Percentiles rank a stretch among this genome's conserved stretches.
Evolutionary conservation across 1,284 basidiomycete species (phyloP).

Genomic region (Moesziomyces globuligerus): DNA sequence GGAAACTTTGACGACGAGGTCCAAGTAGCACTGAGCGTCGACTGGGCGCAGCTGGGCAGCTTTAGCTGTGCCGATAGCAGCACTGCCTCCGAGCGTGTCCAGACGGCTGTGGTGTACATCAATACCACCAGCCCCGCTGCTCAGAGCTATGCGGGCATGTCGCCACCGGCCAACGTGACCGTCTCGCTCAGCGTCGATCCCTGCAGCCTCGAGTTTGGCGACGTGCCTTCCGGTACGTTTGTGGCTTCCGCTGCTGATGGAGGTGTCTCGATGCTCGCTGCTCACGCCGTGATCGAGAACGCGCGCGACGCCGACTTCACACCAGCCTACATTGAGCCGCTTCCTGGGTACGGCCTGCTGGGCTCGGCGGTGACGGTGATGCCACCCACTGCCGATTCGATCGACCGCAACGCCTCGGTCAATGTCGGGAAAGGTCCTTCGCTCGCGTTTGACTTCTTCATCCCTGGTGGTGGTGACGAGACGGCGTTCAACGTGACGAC

Average conservation of each 20-base stretch:
- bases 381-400: constrained; percentile 23
- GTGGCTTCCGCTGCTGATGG: constrained; percentile 9
- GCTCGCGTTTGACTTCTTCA: constrained; percentile 25
- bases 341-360: constrained; percentile 66
- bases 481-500: constrained; percentile 23
- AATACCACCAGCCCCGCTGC: constrained; percentile 15
- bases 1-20: constrained; percentile 33
- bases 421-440: constrained; percentile 12
- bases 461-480: neutral
- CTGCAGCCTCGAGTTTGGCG: constrained; percentile 73
- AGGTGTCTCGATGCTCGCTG: constrained; percentile 27
- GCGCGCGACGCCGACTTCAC: constrained; percentile 70
- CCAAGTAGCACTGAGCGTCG: constrained; percentile 14
- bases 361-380: constrained; percentile 35
- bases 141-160: constrained; percentile 22
- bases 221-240: constrained; percentile 71
- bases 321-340: constrained; percentile 72
- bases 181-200: constrained; percentile 22
- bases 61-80: constrained; percentile 6
- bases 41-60: constrained; percentile 12
- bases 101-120: constrained; percentile 27
- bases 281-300: constrained; percentile 9
- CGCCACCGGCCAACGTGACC: constrained; percentile 16
- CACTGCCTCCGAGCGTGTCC: constrained; percentile 2
- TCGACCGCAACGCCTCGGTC: constrained; percentile 1